phyloP scores from a whole-genome alignment of 169 alveolate species.

The Haemoproteus tartakovskyi region DNA sequence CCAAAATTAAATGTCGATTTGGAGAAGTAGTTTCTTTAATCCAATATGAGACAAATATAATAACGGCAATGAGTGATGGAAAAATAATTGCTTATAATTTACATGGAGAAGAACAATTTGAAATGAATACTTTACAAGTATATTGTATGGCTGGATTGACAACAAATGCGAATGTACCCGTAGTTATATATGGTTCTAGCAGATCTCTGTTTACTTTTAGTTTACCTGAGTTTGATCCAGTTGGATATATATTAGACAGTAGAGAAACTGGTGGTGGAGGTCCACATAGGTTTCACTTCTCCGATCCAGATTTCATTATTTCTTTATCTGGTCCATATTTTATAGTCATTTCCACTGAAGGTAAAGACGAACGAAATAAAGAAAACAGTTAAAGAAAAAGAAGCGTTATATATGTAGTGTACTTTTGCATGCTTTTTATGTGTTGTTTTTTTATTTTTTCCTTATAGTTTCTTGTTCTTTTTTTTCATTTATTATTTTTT shows the following conservation, averaged over 20 bases:
- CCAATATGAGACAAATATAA: slow-evolving; percentile 63
- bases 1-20: slow-evolving; percentile 28
- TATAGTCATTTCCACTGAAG: slow-evolving; percentile 37
- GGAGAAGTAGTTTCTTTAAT: slow-evolving; percentile 60
- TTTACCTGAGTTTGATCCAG: slow-evolving; percentile 48
- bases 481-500: too few relatives aligned
- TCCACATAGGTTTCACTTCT: slow-evolving; percentile 33
- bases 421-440: not conserved
- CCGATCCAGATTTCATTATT: slow-evolving; percentile 52
- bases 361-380: too few relatives aligned
- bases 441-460: not conserved
- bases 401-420: too few relatives aligned
- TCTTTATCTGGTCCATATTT: slow-evolving; percentile 62
- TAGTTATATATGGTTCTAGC: slow-evolving; percentile 56
- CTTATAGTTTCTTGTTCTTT: not conserved
- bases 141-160: slow-evolving; percentile 65
- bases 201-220: slow-evolving; percentile 57
- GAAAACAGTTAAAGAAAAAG: too few relatives aligned
- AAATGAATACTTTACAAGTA: slow-evolving; percentile 59
- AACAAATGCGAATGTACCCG: slow-evolving; percentile 22
- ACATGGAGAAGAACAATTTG: slow-evolving; percentile 38
- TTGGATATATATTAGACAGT: slow-evolving; percentile 55
- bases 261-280: slow-evolving; percentile 19
- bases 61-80: slow-evolving; percentile 66
- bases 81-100: slow-evolving; percentile 49